Evolutionary conservation across 495 filamentous ascomycete species (phyloP).

Genomic region (Chaetomidium leptoderma): DNA sequence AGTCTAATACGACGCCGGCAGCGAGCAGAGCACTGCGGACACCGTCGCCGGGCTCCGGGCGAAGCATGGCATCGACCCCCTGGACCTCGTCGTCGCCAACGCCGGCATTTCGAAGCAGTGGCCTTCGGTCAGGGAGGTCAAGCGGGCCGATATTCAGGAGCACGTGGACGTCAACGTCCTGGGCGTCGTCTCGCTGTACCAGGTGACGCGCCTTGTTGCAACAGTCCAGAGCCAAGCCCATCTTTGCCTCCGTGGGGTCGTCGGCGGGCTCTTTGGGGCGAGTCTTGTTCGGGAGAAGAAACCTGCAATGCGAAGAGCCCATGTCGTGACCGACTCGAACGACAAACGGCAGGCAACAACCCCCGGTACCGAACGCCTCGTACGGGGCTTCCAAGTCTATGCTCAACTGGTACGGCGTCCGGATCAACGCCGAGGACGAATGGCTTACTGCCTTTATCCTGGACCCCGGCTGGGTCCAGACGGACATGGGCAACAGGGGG

Average conservation of each 20-base stretch:
- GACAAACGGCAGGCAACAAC: neutral
- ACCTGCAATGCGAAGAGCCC: neutral
- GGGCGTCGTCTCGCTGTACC: conserved; percentile 33
- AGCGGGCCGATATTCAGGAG: conserved; percentile 23
- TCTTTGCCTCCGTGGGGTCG: conserved; percentile 37
- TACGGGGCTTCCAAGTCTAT: conserved; percentile 42
- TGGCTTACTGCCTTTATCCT: conserved; percentile 37
- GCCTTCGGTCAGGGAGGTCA: conserved; percentile 32
- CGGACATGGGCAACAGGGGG: conserved; percentile 44
- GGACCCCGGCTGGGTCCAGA: conserved; percentile 41
- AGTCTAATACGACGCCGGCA: conserved; percentile 27
- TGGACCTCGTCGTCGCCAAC: conserved; percentile 32
- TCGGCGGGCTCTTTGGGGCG: conserved; percentile 27
- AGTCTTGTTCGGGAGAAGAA: neutral
- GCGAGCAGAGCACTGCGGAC: conserved; percentile 17
- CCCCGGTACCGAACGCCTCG: conserved; percentile 30
- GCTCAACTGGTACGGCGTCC: conserved; percentile 37
- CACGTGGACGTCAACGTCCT: conserved; percentile 28
- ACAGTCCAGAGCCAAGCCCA: conserved; percentile 29
- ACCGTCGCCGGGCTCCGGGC: conserved; percentile 17
- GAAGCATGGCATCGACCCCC: conserved; percentile 22
- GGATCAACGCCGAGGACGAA: conserved; percentile 38
- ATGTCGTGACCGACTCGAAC: neutral
- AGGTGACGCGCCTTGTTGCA: conserved; percentile 30
- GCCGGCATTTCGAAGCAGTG: conserved; percentile 26